These are phyloP conservation scores for Chrysoporthe puriensis DNA, from an alignment of 2,329 filamentous ascomycete genomes.

Conservation along the genomic window DNA sequence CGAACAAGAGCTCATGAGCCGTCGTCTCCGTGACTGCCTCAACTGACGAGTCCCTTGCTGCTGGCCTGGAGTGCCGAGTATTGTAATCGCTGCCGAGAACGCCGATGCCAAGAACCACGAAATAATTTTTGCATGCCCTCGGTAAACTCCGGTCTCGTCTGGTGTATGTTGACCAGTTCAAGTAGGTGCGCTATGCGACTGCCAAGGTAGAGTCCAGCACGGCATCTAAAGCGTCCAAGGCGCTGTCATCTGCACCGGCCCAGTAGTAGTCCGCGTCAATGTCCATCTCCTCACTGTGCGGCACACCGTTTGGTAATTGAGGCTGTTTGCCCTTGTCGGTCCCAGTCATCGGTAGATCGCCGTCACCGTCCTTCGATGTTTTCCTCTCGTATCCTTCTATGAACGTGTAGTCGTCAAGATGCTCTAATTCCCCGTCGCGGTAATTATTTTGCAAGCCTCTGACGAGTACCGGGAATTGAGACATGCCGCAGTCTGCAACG, in stretches of 20 bases:
- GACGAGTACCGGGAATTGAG: slow-evolving; percentile 75
- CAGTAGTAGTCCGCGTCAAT: slow-evolving; percentile 62
- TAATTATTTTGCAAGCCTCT: slow-evolving; percentile 72
- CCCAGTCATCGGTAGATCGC: slow-evolving; percentile 39
- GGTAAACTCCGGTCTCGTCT: neutral
- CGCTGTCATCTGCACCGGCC: slow-evolving; percentile 61
- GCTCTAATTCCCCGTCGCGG: slow-evolving; percentile 75
- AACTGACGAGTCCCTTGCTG: slow-evolving; percentile 26
- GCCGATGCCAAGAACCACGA: slow-evolving; percentile 19
- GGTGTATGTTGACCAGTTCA: neutral
- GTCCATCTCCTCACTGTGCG: slow-evolving; percentile 60
- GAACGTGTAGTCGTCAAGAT: slow-evolving; percentile 64
- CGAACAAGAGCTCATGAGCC: neutral
- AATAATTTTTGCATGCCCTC: neutral
- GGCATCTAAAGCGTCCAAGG: slow-evolving; percentile 56
- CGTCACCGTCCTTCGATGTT: slow-evolving; percentile 34
- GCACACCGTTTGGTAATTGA: slow-evolving; percentile 51
- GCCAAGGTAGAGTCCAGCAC: slow-evolving; percentile 61
- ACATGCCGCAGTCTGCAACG: slow-evolving; percentile 75
- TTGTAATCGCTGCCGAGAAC: slow-evolving; percentile 26
- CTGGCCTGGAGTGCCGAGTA: slow-evolving; percentile 7
- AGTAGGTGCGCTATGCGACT: slow-evolving; percentile 40
- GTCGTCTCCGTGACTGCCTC: slow-evolving; percentile 4
- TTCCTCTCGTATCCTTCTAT: slow-evolving; percentile 44
- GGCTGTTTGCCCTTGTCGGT: slow-evolving; percentile 42